Conservation (phyloP, 495 filamentous ascomycete species). For the Annulohypoxylon maeteangense region DNA sequence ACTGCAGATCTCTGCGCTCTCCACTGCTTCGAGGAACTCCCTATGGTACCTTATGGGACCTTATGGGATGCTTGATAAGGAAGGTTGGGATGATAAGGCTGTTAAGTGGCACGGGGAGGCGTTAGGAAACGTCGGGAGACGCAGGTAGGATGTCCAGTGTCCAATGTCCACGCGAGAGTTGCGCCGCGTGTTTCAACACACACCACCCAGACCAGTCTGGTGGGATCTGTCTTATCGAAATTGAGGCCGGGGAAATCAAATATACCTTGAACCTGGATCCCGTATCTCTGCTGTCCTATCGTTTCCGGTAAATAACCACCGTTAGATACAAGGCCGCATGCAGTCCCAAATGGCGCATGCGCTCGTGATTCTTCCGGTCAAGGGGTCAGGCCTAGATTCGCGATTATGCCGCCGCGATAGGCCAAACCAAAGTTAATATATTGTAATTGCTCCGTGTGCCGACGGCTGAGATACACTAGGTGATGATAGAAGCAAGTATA, state of each 20-base stretch:
- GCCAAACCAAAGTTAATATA: conserved; percentile 28
- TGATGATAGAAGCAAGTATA: conserved; percentile 61
- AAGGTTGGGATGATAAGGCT: conserved; percentile 40
- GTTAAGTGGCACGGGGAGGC: conserved; percentile 34
- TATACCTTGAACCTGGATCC: conserved; percentile 36
- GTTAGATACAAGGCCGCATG: conserved; percentile 34
- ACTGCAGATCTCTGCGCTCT: conserved; percentile 37
- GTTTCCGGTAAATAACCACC: conserved; percentile 37
- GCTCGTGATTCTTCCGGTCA: conserved; percentile 38
- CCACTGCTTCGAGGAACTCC: conserved; percentile 25
- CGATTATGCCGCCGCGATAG: conserved; percentile 32
- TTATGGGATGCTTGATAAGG: conserved; percentile 34
- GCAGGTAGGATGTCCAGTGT: conserved; percentile 33
- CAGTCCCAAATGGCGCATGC: conserved; percentile 40
- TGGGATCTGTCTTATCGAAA: conserved; percentile 38
- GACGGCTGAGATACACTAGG: conserved; percentile 48
- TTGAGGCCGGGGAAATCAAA: conserved; percentile 29
- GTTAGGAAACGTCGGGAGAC: conserved; percentile 10
- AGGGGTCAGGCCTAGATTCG: conserved; percentile 29
- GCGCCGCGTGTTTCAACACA: conserved; percentile 31
- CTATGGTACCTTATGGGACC: conserved; percentile 1
- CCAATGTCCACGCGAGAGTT: too few species aligned
- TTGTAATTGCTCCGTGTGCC: conserved; percentile 36
- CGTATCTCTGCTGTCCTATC: conserved; percentile 18
- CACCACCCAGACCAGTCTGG: conserved; percentile 33